Conservation (phyloP, 2,329 filamentous ascomycete species). For the Diaporthe velutina region DNA sequence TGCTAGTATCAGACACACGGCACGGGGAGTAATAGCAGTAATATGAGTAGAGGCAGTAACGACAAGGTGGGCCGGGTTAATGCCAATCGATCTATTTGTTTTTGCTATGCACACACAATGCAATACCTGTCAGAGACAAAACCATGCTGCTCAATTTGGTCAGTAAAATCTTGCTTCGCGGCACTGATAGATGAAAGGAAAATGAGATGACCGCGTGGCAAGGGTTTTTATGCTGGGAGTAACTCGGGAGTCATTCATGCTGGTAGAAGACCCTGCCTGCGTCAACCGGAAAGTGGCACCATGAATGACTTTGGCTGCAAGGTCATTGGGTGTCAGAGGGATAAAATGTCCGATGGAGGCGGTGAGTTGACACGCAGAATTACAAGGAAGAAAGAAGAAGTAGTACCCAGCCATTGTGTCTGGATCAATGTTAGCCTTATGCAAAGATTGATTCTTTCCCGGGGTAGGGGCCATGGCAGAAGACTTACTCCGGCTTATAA, state of each 20-base stretch:
- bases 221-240: not conserved
- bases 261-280: not conserved
- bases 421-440: conserved; percentile 48
- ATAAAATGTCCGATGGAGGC: no score
- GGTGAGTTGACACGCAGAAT: not conserved
- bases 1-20: no score
- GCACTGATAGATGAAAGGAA: not conserved
- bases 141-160: conserved; percentile 67
- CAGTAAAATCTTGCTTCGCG: not conserved
- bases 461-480: not conserved
- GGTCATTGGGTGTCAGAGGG: not conserved
- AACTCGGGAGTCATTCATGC: not conserved
- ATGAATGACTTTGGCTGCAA: not conserved
- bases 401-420: conserved; percentile 78
- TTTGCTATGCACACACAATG: conserved; percentile 82
- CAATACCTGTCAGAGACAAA: conserved; percentile 84
- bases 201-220: not conserved
- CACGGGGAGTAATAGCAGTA: not conserved
- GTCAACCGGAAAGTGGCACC: not conserved
- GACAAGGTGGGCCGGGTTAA: not conserved
- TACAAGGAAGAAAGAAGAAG: not conserved
- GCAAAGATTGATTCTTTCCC: not conserved
- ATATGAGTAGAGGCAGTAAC: not conserved
- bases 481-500: conserved; percentile 80
- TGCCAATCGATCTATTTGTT: conserved; percentile 40